phyloP scores from a whole-genome alignment of 2,329 filamentous ascomycete genomes.

The Myriosclerotinia scirpicola region DNA sequence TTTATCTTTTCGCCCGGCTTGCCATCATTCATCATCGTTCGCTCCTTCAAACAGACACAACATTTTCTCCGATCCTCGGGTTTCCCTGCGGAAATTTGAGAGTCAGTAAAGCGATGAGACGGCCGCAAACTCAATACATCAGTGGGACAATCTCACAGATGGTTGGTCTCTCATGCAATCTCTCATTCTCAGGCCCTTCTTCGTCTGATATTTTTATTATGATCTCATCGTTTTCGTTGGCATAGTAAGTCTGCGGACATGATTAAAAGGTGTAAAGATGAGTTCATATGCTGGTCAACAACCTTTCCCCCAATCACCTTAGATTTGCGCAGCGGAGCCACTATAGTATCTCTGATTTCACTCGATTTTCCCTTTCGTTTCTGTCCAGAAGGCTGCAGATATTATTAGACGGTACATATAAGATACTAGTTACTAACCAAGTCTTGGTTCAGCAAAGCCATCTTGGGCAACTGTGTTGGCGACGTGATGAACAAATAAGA shows the following conservation, averaged over 20 bases:
- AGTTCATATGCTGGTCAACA: not conserved
- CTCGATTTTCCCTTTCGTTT: no score
- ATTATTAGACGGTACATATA: no score
- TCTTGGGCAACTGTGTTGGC: no score
- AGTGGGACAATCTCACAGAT: not conserved
- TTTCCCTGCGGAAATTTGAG: not conserved
- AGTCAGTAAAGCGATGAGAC: not conserved
- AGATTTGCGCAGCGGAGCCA: not conserved
- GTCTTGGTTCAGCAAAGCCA: no score
- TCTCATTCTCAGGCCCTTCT: not conserved
- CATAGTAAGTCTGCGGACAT: not conserved
- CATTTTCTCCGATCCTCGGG: not conserved
- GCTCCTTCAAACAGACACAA: not conserved
- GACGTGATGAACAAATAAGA: no score
- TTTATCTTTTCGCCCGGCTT: not conserved
- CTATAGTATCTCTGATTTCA: no score
- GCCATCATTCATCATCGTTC: not conserved
- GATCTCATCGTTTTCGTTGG: not conserved
- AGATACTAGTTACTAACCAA: no score
- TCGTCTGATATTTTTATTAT: not conserved
- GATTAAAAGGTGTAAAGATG: not conserved
- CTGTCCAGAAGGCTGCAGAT: no score
- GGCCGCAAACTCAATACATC: not conserved
- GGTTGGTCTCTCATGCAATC: not conserved
- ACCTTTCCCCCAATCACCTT: not conserved